Conservation (phyloP, 129 eudicot species). For the Tanacetum coccineum region DNA sequence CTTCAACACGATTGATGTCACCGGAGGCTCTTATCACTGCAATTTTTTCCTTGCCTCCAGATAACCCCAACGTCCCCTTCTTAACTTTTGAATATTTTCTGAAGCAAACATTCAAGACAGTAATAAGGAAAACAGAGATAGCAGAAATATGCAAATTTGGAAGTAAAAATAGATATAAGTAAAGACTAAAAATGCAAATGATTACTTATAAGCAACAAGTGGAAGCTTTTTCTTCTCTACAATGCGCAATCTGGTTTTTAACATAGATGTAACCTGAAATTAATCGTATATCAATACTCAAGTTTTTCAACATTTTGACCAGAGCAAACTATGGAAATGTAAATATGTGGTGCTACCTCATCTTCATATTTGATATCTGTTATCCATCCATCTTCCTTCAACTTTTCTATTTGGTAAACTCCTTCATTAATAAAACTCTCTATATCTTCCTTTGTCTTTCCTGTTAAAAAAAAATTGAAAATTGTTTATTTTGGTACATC, state of each 20-base stretch:
- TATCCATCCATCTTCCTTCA: constrained; percentile 63
- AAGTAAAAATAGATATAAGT: neutral
- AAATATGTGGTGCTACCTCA: constrained; percentile 2
- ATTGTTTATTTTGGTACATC: too few species aligned
- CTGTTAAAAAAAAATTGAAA: constrained; percentile 22
- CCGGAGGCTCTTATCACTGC: constrained; percentile 95
- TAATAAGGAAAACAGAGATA: too few species aligned
- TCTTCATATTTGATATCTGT: constrained; percentile 87
- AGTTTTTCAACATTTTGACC: too few species aligned
- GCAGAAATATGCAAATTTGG: neutral
- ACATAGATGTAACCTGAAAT: constrained; percentile 66
- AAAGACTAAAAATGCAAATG: neutral
- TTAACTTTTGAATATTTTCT: constrained; percentile 72
- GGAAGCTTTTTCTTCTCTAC: constrained; percentile 57
- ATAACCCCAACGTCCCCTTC: constrained; percentile 75
- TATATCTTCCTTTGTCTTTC: constrained; percentile 71
- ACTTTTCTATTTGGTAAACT: constrained; percentile 20
- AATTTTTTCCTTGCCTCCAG: constrained; percentile 64
- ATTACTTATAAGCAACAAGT: constrained; percentile 65
- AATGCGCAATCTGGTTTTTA: constrained; percentile 65
- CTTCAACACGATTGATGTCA: constrained; percentile 58
- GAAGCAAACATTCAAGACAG: constrained; percentile 2
- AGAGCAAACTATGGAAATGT: too few species aligned
- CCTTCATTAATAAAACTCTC: constrained; percentile 65
- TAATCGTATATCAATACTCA: neutral